Conservation (phyloP, 768 basidiomycete genomes). For the Trametes meyenii region DNA sequence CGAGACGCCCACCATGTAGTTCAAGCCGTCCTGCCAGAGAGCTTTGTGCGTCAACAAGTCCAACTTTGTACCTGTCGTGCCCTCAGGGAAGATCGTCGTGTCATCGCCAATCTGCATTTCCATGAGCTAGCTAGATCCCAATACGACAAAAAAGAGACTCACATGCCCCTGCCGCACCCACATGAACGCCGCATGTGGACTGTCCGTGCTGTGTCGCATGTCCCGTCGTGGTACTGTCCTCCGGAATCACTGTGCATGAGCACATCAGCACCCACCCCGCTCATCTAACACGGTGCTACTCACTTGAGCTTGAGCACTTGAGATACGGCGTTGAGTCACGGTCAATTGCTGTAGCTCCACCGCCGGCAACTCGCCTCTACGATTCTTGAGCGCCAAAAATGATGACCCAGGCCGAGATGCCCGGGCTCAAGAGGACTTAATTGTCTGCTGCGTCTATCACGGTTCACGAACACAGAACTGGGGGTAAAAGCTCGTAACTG, state of each 20-base stretch:
- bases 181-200: conserved; percentile 93
- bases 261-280: neutral
- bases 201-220: conserved; percentile 82
- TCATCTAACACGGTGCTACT: conserved; percentile 32
- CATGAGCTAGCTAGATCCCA: neutral
- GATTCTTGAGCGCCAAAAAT: no score
- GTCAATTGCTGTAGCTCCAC: no score
- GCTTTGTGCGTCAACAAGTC: conserved; percentile 90
- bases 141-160: conserved; percentile 41
- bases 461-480: no score
- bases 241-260: conserved; percentile 76
- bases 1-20: conserved; percentile 62
- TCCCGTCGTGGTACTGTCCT: conserved; percentile 88
- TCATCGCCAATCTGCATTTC: conserved; percentile 83
- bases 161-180: conserved; percentile 96
- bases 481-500: no score
- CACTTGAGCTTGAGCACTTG: no score
- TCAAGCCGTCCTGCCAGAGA: conserved; percentile 84
- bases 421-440: no score
- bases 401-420: no score
- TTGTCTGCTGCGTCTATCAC: no score
- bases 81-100: conserved; percentile 86
- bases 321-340: conserved; percentile 84
- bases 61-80: conserved; percentile 79
- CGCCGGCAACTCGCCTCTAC: no score